A percentile compares a stretch with the other conserved stretches of the same genome.
These are phyloP conservation scores for Calonectria pteridis DNA, from an alignment of 2,329 filamentous ascomycete species.

Conservation along the genomic window DNA sequence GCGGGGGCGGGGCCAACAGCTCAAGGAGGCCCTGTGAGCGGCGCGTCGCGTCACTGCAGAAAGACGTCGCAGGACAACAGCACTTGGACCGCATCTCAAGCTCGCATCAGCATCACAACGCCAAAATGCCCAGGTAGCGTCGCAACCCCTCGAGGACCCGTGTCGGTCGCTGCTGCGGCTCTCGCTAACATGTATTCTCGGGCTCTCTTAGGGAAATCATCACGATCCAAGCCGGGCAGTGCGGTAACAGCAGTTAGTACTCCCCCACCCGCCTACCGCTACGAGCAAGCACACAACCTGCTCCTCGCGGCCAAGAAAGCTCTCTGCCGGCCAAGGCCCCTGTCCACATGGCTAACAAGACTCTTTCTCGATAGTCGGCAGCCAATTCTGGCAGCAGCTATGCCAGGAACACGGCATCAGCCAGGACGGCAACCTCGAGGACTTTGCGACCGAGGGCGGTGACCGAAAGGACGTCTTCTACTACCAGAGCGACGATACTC, in stretches of 20 bases:
- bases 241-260: slow-evolving; percentile 96
- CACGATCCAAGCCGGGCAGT: slow-evolving; percentile 98
- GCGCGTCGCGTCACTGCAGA: slow-evolving; percentile 30
- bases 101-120: slow-evolving; percentile 23
- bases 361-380: slow-evolving; percentile 76
- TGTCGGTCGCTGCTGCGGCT: background rate
- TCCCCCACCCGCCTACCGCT: slow-evolving; percentile 22
- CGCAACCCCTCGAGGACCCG: background rate
- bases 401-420: slow-evolving; percentile 99
- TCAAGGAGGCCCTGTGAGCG: background rate
- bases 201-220: slow-evolving; percentile 86
- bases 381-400: slow-evolving; percentile 98
- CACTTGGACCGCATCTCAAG: slow-evolving; percentile 15
- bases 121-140: slow-evolving; percentile 41
- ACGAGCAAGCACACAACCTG: slow-evolving; percentile 12
- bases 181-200: background rate
- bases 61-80: slow-evolving; percentile 12
- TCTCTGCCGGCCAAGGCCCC: background rate
- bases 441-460: slow-evolving; percentile 97
- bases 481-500: slow-evolving; percentile 98
- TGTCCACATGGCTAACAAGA: slow-evolving; percentile 7
- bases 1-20: slow-evolving; percentile 21
- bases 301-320: background rate
- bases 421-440: slow-evolving; percentile 95
- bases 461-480: slow-evolving; percentile 99